Evolutionary conservation across 148 eudicot genomes (phyloP).

Genomic region (Arbutus unedo): DNA sequence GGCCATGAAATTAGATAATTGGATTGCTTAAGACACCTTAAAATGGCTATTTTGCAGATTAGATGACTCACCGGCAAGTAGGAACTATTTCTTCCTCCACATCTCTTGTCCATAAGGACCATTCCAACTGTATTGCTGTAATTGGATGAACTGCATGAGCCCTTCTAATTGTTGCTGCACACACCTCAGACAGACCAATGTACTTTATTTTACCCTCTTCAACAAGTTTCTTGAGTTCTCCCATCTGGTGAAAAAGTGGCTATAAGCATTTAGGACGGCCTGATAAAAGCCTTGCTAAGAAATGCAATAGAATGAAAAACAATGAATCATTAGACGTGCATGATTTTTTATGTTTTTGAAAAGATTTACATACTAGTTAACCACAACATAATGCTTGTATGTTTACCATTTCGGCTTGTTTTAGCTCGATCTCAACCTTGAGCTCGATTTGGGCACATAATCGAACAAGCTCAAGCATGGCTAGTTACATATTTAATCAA

Average conservation of each 20-base stretch:
- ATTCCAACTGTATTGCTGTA: slow-evolving; percentile 17
- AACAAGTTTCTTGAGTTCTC: slow-evolving; percentile 18
- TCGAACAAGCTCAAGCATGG: too few relatives aligned
- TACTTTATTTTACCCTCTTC: slow-evolving; percentile 23
- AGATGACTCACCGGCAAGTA: too few relatives aligned
- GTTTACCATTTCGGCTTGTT: too few relatives aligned
- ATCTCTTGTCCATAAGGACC: slow-evolving; percentile 20
- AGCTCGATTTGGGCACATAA: too few relatives aligned
- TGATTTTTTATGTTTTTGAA: too few relatives aligned
- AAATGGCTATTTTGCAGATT: too few relatives aligned
- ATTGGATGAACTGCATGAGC: slow-evolving; percentile 17
- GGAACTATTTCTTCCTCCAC: too few relatives aligned
- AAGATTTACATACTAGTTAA: too few relatives aligned
- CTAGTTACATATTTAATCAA: too few relatives aligned
- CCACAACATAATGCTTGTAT: too few relatives aligned
- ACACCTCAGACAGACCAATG: slow-evolving; percentile 18
- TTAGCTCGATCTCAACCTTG: neutral
- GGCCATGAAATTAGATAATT: neutral
- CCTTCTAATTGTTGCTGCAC: slow-evolving; percentile 15
- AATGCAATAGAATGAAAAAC: neutral
- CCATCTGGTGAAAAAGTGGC: slow-evolving; percentile 10
- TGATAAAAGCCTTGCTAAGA: too few relatives aligned
- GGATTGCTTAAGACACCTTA: neutral
- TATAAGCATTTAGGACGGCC: neutral
- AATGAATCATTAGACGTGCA: neutral